Evolutionary conservation across 371 early-diverging fungal genomes (phyloP), one percentile per base, ranked within the genome.

Genomic region (Conidiobolus incongruus): DNA sequence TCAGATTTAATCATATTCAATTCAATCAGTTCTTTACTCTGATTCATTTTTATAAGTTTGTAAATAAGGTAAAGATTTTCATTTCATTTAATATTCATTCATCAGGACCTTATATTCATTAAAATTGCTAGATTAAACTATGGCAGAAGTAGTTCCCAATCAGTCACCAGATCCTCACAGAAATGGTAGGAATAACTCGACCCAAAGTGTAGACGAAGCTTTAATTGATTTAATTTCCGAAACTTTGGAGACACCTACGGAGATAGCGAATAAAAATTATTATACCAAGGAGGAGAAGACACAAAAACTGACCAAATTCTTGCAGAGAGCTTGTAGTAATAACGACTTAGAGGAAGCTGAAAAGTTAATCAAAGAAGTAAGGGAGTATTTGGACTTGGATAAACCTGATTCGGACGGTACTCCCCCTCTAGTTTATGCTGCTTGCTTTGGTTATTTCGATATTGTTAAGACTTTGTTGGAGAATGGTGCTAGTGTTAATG

Each of bases 361-460:
- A 32, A 55, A 58, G 12, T 46, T 70, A 42, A 63, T 81, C 48
- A 54, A 62, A 32, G 49, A 47, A 10, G 48, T 59, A 15, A 58
- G 35, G 38, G 54, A 65, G 16, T 75, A 63, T 60, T 68, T 85
- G 41, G 81, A 85, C 53, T 63, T 85, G 29, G 65, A 90, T 54
- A 68, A 65, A 10, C 68, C 63, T 38, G 91, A 90, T 51, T 77
- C 76, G 41, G 85, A 84, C 49, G 91, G 91, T 13, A 68, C 68
- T 7, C 72, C 81, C 2, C 77, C 84, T 12, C 57, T 91, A 38
- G 79, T 86, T 39, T 82, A 80, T 52, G 81, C 88, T 3, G 72
- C 84, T 2, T 83, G 84, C 47, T 87, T 87, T 66, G 90, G 87
- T 28, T 75, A 86, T 51, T 48, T 61, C 2, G 68, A 73, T 33